Evolutionary conservation across 441 rosid genomes (phyloP).

Genomic region (Dalechampia spathulata): DNA sequence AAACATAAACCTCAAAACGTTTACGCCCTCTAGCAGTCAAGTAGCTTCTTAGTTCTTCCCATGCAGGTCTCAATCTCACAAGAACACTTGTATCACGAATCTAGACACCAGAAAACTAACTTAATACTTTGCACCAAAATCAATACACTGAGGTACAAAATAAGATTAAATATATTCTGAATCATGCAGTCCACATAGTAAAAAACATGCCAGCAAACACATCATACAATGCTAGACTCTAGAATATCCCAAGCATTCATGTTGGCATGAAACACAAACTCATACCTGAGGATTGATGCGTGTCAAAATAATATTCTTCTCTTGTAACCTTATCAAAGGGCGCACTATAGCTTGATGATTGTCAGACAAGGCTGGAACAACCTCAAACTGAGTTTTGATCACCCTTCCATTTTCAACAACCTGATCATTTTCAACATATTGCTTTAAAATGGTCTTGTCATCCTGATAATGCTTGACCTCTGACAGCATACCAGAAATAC

Average conservation of each 20-base stretch:
- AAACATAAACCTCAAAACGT: slow-evolving; percentile 99
- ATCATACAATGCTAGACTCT: neutral
- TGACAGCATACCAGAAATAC: slow-evolving; percentile 61
- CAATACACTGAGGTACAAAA: slow-evolving; percentile 1
- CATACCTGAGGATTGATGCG: slow-evolving; percentile 91
- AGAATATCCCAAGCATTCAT: no score
- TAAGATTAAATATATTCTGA: neutral
- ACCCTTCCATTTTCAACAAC: slow-evolving; percentile 86
- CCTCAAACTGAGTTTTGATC: slow-evolving; percentile 61
- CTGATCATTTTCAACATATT: slow-evolving; percentile 83
- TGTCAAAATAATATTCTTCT: slow-evolving; percentile 78
- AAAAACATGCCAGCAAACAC: neutral
- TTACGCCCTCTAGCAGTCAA: slow-evolving; percentile 95
- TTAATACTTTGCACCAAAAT: slow-evolving; percentile 11
- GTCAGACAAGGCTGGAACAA: slow-evolving; percentile 75
- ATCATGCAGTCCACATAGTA: neutral
- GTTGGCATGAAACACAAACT: slow-evolving; percentile 9
- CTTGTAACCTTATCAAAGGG: slow-evolving; percentile 76
- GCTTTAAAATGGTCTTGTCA: slow-evolving; percentile 77
- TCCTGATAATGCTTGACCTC: slow-evolving; percentile 92
- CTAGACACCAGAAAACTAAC: slow-evolving; percentile 29
- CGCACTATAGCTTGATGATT: slow-evolving; percentile 70
- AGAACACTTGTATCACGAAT: slow-evolving; percentile 99
- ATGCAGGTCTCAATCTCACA: slow-evolving; percentile 98
- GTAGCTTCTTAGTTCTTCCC: slow-evolving; percentile 96